Evolutionary conservation across 805 yeast genomes (phyloP).

Genomic region (Hermanozyma aechmeae): DNA sequence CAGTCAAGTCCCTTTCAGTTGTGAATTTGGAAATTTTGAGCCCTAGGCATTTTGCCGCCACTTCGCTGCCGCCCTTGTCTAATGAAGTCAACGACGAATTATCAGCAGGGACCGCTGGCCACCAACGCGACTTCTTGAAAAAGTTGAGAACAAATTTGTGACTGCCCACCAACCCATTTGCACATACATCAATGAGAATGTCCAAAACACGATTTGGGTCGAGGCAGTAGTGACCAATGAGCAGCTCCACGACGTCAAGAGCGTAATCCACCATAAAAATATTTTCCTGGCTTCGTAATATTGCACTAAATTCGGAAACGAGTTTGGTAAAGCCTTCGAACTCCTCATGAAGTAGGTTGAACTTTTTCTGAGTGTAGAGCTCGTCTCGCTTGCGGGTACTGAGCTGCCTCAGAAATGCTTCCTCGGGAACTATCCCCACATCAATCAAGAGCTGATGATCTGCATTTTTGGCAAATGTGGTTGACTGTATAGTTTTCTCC

Average conservation of each 20-base stretch:
- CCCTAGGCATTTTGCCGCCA: slow-evolving; percentile 48
- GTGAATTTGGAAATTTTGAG: slow-evolving; percentile 27
- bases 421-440: slow-evolving; percentile 21
- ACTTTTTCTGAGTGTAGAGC: slow-evolving; percentile 44
- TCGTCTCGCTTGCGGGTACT: slow-evolving; percentile 31
- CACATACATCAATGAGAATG: slow-evolving; percentile 44
- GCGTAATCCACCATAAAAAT: slow-evolving; percentile 33
- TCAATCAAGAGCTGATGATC: slow-evolving; percentile 18
- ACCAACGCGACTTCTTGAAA: slow-evolving; percentile 51
- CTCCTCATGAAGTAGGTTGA: slow-evolving; percentile 63
- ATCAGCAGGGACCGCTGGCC: slow-evolving; percentile 43
- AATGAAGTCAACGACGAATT: slow-evolving; percentile 21
- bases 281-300: slow-evolving; percentile 33
- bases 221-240: slow-evolving; percentile 67
- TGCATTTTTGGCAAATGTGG: slow-evolving; percentile 22
- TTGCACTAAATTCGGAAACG: slow-evolving; percentile 36
- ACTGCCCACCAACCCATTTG: slow-evolving; percentile 34
- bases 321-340: slow-evolving; percentile 70
- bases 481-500: slow-evolving; percentile 18
- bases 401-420: slow-evolving; percentile 25
- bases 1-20: slow-evolving; percentile 27
- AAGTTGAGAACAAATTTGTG: slow-evolving; percentile 40
- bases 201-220: slow-evolving; percentile 69
- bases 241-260: slow-evolving; percentile 38
- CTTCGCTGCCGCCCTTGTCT: slow-evolving; percentile 43